Percentiles rank a stretch among this genome's conserved stretches.
phyloP scores from a whole-genome alignment of 345 rosid genomes.

The Bruguiera gymnorhiza region DNA sequence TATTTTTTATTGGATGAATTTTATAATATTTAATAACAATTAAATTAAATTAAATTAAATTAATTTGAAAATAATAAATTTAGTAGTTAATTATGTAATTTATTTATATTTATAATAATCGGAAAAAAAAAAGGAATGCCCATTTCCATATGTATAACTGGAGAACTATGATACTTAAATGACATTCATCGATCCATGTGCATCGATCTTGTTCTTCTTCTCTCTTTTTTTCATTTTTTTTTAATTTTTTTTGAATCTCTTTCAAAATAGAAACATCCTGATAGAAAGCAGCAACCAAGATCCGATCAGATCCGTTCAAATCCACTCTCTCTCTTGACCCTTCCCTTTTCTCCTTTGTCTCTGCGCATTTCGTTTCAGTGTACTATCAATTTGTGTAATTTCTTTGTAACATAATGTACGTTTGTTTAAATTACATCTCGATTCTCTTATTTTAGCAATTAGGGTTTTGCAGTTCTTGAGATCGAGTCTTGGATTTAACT shows the following conservation, averaged over 20 bases:
- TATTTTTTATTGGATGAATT: no score
- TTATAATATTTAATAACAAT: no score
- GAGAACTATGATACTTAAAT: no score
- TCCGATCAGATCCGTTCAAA: slow-evolving; percentile 43
- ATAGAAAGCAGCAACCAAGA: slow-evolving; percentile 20
- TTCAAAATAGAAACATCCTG: slow-evolving; percentile 2
- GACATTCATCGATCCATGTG: no score
- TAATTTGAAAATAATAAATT: no score
- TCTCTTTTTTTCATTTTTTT: neutral
- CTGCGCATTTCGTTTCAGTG: no score
- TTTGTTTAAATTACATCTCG: neutral
- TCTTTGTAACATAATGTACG: neutral
- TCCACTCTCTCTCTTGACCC: neutral
- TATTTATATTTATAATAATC: no score
- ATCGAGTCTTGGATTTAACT: slow-evolving; percentile 11
- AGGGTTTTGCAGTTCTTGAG: slow-evolving; percentile 9
- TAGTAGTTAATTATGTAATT: no score
- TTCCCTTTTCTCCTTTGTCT: neutral
- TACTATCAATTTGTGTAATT: no score
- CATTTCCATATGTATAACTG: no score
- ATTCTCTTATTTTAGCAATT: neutral
- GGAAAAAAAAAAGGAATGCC: no score
- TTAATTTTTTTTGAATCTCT: neutral
- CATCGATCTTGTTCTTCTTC: neutral
- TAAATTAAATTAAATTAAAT: no score